Conservation (phyloP, 768 basidiomycete genomes). For the Ramaria sp. region DNA sequence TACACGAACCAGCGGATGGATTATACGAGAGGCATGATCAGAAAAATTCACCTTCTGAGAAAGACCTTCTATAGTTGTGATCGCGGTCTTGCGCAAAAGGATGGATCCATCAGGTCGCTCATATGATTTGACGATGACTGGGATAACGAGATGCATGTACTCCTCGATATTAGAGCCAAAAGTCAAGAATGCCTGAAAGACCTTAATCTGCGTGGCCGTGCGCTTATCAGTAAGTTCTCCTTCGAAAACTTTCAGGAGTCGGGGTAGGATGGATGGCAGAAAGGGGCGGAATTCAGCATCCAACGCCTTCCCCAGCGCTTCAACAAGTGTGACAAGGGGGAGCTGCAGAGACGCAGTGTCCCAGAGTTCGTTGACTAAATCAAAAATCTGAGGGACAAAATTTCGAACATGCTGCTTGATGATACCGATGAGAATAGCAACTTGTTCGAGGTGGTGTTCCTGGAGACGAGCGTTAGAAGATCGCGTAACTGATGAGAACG, state of each 20-base stretch:
- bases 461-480: conserved; percentile 73
- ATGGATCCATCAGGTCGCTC: conserved; percentile 70
- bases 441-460: conserved; percentile 90
- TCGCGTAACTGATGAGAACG: conserved; percentile 81
- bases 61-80: conserved; percentile 83
- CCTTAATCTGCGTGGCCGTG: conserved; percentile 70
- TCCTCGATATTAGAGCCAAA: conserved; percentile 97
- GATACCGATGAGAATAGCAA: conserved; percentile 89
- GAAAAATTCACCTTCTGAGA: conserved; percentile 93
- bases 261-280: conserved; percentile 79
- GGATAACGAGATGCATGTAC: conserved; percentile 93
- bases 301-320: conserved; percentile 84
- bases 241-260: conserved; percentile 85
- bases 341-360: conserved; percentile 73
- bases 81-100: conserved; percentile 73
- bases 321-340: conserved; percentile 85
- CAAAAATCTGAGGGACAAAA: conserved; percentile 78
- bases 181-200: conserved; percentile 89
- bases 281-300: conserved; percentile 98
- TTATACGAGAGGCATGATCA: conserved; percentile 93
- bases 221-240: conserved; percentile 77
- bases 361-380: conserved; percentile 85
- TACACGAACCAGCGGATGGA: conserved; percentile 88
- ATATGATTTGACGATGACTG: conserved; percentile 85
- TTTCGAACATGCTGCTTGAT: conserved; percentile 96